These are phyloP conservation scores for Irpex rosettiformis DNA, from an alignment of 1,284 basidiomycete species.

Conservation along the genomic window DNA sequence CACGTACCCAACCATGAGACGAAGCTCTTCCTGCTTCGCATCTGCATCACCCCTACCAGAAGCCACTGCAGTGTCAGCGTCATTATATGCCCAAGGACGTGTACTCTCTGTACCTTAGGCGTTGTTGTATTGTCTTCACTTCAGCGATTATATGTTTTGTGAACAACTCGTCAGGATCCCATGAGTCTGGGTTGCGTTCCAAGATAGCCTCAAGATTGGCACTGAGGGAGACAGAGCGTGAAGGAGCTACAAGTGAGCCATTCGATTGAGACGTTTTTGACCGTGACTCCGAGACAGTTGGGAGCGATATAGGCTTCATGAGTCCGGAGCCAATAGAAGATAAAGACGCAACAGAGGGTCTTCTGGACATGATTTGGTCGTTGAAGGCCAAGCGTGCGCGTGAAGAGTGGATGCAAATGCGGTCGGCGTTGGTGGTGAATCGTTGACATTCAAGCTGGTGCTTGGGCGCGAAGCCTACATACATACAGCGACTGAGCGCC, in stretches of 20 bases:
- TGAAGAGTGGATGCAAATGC: no score
- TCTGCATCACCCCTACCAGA: conserved; percentile 73
- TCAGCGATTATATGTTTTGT: conserved; percentile 69
- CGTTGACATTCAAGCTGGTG: no score
- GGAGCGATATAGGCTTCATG: conserved; percentile 13
- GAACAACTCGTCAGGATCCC: conserved; percentile 83
- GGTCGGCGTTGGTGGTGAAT: no score
- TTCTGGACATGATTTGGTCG: conserved; percentile 25
- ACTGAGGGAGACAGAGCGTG: conserved; percentile 21
- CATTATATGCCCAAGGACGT: not conserved
- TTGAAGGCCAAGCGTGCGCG: no score
- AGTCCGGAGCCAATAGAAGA: conserved; percentile 17
- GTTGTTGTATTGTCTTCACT: conserved; percentile 69
- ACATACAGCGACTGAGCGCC: no score
- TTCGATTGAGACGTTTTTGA: not conserved
- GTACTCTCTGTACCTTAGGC: conserved; percentile 52
- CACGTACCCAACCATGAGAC: conserved; percentile 93
- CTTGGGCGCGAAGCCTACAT: no score
- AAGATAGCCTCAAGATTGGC: conserved; percentile 17
- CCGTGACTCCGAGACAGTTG: conserved; percentile 16
- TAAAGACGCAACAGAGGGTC: conserved; percentile 26
- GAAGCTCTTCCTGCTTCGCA: conserved; percentile 87
- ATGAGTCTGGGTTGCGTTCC: conserved; percentile 8
- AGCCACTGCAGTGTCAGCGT: conserved; percentile 1
- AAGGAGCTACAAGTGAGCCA: conserved; percentile 5